phyloP scores from a whole-genome alignment of 805 yeast genomes.

The Schizosaccharomyces octosporus region DNA sequence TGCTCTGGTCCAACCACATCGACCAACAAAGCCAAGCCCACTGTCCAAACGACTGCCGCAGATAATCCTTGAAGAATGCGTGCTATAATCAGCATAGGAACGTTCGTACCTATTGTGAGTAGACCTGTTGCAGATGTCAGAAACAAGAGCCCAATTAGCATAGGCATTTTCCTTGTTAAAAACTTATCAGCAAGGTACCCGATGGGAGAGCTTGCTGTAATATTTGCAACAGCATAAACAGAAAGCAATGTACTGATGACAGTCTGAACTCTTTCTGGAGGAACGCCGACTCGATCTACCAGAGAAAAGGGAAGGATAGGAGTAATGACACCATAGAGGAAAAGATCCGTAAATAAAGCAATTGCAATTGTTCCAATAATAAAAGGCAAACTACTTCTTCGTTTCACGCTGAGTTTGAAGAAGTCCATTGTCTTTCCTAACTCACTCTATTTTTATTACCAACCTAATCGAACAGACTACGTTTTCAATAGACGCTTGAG shows the following conservation, averaged over 20 bases:
- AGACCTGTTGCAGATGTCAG: slow-evolving; percentile 13
- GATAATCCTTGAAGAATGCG: slow-evolving; percentile 15
- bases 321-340: slow-evolving; percentile 13
- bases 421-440: not conserved
- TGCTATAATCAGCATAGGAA: slow-evolving; percentile 11
- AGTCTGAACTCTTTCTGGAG: slow-evolving; percentile 8
- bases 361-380: slow-evolving; percentile 7
- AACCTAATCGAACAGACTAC: not conserved
- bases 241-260: slow-evolving; percentile 12
- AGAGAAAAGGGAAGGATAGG: slow-evolving; percentile 16
- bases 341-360: slow-evolving; percentile 15
- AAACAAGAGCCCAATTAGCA: slow-evolving; percentile 13
- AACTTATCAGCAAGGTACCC: slow-evolving; percentile 13
- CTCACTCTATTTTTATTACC: slow-evolving; percentile 4
- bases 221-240: slow-evolving; percentile 14
- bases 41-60: slow-evolving; percentile 15
- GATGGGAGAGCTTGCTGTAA: slow-evolving; percentile 7
- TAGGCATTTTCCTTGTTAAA: slow-evolving; percentile 9
- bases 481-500: no score
- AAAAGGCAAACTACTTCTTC: not conserved
- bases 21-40: slow-evolving; percentile 14
- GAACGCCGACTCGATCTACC: slow-evolving; percentile 10
- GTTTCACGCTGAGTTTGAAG: slow-evolving; percentile 1
- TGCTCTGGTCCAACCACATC: slow-evolving; percentile 12
- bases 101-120: slow-evolving; percentile 11